These are phyloP conservation scores for Collybia sp. DNA, from an alignment of 768 basidiomycete genomes.

Conservation along the genomic window DNA sequence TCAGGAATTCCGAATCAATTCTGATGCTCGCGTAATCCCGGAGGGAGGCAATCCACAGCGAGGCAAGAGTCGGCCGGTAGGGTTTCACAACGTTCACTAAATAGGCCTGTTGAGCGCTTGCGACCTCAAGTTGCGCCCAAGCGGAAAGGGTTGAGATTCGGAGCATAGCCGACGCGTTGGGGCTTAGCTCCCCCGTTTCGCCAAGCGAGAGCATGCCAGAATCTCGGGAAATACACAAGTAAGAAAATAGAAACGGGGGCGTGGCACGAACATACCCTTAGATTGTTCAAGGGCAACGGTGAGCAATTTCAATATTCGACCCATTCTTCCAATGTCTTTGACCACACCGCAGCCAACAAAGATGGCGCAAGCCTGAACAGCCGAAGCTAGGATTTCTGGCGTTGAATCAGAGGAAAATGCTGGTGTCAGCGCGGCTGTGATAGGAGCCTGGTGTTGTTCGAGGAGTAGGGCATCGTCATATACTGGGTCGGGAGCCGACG, in stretches of 20 bases:
- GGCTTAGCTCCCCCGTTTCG: slow-evolving; percentile 80
- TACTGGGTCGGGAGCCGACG: slow-evolving; percentile 83
- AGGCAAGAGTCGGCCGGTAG: slow-evolving; percentile 66
- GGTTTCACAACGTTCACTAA: slow-evolving; percentile 80
- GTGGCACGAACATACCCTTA: slow-evolving; percentile 50
- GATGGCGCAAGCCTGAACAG: slow-evolving; percentile 88
- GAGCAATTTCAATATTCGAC: slow-evolving; percentile 85
- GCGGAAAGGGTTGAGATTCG: slow-evolving; percentile 89
- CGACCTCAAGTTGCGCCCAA: slow-evolving; percentile 90
- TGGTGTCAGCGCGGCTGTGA: slow-evolving; percentile 94
- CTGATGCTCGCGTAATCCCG: slow-evolving; percentile 91
- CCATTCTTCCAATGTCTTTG: slow-evolving; percentile 88
- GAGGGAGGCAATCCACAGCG: slow-evolving; percentile 84
- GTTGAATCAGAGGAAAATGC: slow-evolving; percentile 95
- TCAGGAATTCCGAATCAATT: slow-evolving; percentile 81
- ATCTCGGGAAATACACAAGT: slow-evolving; percentile 36
- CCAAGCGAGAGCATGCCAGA: slow-evolving; percentile 83
- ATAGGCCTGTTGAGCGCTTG: slow-evolving; percentile 70
- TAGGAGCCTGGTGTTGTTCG: slow-evolving; percentile 97
- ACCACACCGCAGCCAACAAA: slow-evolving; percentile 96
- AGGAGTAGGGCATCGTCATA: slow-evolving; percentile 87
- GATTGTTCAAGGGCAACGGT: slow-evolving; percentile 87
- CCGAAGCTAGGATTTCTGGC: slow-evolving; percentile 90
- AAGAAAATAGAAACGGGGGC: neutral
- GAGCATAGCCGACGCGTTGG: slow-evolving; percentile 94